Base-by-base conservation (phyloP, 192 early-diverging fungal genomes). In the Podochytrium sp. region DNA sequence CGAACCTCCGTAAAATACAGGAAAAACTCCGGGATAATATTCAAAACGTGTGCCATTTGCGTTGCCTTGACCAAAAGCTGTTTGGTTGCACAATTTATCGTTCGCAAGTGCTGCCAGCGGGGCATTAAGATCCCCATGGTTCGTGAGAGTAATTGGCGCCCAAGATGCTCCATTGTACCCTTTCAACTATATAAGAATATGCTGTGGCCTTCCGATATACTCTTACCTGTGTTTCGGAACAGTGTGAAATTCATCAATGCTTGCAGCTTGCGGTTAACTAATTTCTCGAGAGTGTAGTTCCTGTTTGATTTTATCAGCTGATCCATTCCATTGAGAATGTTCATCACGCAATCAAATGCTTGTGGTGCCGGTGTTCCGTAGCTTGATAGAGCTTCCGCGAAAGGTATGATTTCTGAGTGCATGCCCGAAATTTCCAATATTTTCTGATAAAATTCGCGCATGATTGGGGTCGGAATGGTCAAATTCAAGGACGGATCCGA, bases 61-160 rank as follows among this genome's bases (percentile, higher is more conserved):
- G 27, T 55, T 55, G 16, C 50, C 55, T 69, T 69, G 30, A 1
- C 66, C 66, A 55, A 69, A 51, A 2, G 66, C 66, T 40, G 40
- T 55, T 20, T 10, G 7, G 52, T 55, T 55, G 25, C 30, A 55
- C 7, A 27, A 55, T 27, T 55, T 29, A n/a, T n/a, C n/a, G n/a
- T n/a, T n/a, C n/a, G n/a, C n/a, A n/a, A n/a, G n/a, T n/a, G n/a
- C n/a, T n/a, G n/a, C n/a, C n/a, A n/a, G n/a, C n/a, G n/a, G n/a
- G n/a, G n/a, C n/a, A n/a, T n/a, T n/a, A n/a, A n/a, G n/a, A n/a
- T n/a, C n/a, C n/a, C n/a, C n/a, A n/a, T n/a, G n/a, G n/a, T n/a
- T n/a, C n/a, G n/a, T n/a, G n/a, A n/a, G n/a, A n/a, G n/a, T n/a
- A n/a, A n/a, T n/a, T n/a, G n/a, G n/a, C n/a, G n/a, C n/a, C n/a